Conservation (phyloP, 345 rosid species). For the Moricandia arvensis region DNA sequence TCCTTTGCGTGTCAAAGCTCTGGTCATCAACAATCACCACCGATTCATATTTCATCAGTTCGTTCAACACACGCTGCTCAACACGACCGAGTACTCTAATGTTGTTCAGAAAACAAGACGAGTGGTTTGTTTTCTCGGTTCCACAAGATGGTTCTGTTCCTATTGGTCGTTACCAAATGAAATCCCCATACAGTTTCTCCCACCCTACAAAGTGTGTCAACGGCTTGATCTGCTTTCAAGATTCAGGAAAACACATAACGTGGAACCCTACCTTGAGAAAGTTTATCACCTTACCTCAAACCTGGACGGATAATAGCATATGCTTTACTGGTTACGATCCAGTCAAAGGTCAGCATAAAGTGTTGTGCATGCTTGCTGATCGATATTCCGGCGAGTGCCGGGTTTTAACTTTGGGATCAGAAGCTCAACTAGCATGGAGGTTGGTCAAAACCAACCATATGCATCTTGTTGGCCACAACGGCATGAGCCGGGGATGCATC, state of each 20-base stretch:
- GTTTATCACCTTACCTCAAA: neutral
- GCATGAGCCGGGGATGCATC: neutral
- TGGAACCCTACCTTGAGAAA: neutral
- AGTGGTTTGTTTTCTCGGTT: constrained; percentile 8
- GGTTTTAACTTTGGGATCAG: constrained; percentile 16
- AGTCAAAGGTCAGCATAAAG: neutral
- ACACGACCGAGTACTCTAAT: neutral
- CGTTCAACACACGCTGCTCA: neutral
- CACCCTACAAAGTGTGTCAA: neutral
- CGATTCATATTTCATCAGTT: neutral
- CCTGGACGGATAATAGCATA: too few relatives aligned
- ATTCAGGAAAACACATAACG: neutral
- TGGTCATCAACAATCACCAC: neutral
- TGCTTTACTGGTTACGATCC: neutral
- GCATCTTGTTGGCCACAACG: neutral
- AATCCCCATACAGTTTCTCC: neutral
- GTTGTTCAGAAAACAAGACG: neutral
- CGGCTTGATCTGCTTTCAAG: neutral
- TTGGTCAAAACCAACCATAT: neutral
- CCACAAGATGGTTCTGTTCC: neutral
- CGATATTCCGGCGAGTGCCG: neutral
- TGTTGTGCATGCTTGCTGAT: neutral
- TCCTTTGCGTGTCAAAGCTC: neutral
- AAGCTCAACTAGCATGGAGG: neutral
- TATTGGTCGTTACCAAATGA: neutral